Evolutionary conservation across 176 grass and related monocot species (phyloP).

Genomic region (Zea luxurians): DNA sequence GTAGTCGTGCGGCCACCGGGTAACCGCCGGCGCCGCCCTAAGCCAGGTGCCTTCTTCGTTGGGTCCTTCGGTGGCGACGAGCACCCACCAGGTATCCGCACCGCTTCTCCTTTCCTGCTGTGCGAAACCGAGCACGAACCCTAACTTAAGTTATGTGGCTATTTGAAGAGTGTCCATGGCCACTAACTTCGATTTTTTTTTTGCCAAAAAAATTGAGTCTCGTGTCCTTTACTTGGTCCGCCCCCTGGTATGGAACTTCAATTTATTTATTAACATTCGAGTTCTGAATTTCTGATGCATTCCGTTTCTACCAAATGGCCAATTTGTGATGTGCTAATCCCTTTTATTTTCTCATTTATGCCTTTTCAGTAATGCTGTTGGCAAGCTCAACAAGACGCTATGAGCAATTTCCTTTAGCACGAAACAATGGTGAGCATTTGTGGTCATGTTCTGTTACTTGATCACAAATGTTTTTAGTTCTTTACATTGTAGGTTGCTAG

Average conservation of each 20-base stretch:
- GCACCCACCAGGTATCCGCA: neutral
- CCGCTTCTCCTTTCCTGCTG: neutral
- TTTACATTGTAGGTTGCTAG: neutral
- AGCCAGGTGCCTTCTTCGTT: neutral
- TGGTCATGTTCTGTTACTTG: neutral
- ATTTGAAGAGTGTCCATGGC: neutral
- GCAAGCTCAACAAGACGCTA: slow-evolving; percentile 4
- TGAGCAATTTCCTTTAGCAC: neutral
- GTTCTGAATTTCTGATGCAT: neutral
- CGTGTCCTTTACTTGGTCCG: neutral
- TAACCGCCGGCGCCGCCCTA: neutral
- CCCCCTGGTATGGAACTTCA: neutral
- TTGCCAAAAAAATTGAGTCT: neutral
- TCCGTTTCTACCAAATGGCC: neutral
- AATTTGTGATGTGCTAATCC: neutral
- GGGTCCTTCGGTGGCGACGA: neutral
- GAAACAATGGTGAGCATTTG: slow-evolving; percentile 27
- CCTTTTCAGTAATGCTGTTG: slow-evolving; percentile 26
- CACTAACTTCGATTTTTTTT: neutral
- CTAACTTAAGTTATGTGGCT: neutral
- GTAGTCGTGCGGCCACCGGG: neutral
- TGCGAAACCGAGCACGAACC: neutral
- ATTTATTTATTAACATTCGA: neutral
- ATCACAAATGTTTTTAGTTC: neutral
- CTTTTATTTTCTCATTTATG: neutral